Conservation (phyloP, 148 eudicot species). For the Rhododendron mucronatum region DNA sequence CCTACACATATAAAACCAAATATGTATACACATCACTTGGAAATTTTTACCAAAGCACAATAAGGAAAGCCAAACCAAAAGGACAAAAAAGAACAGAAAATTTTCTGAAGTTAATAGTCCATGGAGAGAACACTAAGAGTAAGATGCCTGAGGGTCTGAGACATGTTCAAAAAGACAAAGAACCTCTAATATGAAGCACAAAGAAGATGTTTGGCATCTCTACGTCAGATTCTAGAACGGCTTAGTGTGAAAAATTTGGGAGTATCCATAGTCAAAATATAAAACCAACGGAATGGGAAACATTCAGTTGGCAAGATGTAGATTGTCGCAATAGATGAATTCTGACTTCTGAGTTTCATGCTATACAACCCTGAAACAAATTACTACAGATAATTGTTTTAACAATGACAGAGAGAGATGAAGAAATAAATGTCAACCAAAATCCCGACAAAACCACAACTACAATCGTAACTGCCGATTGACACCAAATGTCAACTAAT, state of each 20-base stretch:
- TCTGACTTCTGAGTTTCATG: neutral
- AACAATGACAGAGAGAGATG: neutral
- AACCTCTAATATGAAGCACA: neutral
- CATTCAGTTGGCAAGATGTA: neutral
- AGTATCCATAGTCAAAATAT: neutral
- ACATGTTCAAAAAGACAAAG: neutral
- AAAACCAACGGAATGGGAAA: neutral
- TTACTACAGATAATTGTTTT: neutral
- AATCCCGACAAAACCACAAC: neutral
- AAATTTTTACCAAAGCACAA: slow-evolving; percentile 7
- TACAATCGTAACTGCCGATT: neutral
- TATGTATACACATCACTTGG: neutral
- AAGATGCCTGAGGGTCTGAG: neutral
- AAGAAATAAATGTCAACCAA: neutral
- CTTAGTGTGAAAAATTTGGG: neutral
- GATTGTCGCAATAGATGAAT: neutral
- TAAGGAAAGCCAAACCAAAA: neutral
- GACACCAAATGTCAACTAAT: neutral
- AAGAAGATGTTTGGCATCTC: neutral
- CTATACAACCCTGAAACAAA: neutral
- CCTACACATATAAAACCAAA: slow-evolving; percentile 45
- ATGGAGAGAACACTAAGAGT: neutral
- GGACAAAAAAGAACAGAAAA: neutral
- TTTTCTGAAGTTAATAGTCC: neutral
- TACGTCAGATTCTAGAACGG: neutral